phyloP scores from a whole-genome alignment of 2,329 filamentous ascomycete genomes.

The Xylaria sp. region DNA sequence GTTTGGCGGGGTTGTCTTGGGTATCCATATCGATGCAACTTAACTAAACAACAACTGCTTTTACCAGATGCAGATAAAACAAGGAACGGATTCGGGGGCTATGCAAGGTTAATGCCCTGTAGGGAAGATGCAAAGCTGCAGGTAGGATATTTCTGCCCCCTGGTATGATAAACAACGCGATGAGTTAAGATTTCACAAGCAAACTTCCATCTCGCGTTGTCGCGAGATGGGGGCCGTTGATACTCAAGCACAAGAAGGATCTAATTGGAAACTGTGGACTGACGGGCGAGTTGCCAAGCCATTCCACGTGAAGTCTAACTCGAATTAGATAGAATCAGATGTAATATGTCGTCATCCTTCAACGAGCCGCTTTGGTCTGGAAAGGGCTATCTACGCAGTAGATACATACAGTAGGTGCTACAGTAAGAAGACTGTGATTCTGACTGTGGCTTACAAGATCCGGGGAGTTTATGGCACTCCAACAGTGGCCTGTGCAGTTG shows the following conservation, averaged over 20 bases:
- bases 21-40: conserved; percentile 40
- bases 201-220: conserved; percentile 8
- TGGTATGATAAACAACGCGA: neutral
- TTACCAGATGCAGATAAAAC: conserved; percentile 4
- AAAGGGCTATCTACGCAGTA: too few relatives aligned
- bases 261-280: conserved; percentile 10
- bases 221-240: neutral
- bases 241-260: neutral
- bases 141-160: neutral
- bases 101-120: conserved; percentile 6
- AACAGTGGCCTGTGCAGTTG: too few relatives aligned
- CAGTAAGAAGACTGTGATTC: neutral
- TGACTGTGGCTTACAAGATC: neutral
- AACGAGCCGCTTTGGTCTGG: neutral
- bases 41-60: neutral
- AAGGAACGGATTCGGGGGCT: neutral
- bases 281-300: conserved; percentile 17
- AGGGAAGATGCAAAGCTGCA: conserved; percentile 4
- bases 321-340: neutral
- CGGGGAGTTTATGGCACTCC: too few relatives aligned
- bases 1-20: conserved; percentile 44
- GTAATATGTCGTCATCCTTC: conserved; percentile 18
- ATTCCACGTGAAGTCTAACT: conserved; percentile 20
- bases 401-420: neutral
- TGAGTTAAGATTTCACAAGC: conserved; percentile 5